Percentiles rank a stretch among this genome's conserved stretches.
Conservation (phyloP, 208 protist species). For the Eutreptiella sp. region DNA sequence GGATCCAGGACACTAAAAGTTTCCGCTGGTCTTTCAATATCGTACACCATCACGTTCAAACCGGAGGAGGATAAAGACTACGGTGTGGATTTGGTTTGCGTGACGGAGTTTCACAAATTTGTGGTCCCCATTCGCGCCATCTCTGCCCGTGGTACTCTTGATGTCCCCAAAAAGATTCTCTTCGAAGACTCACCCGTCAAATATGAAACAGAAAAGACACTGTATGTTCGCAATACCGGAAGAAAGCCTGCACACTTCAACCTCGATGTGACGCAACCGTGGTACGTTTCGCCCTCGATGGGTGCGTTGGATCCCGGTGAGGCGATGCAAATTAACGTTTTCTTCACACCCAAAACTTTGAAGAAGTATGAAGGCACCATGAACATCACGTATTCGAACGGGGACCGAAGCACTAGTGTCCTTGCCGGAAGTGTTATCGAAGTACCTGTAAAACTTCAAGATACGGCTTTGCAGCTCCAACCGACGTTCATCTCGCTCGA, state of each 20-base stretch:
- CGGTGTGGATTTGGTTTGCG: constrained; percentile 60
- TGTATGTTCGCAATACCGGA: constrained; percentile 82
- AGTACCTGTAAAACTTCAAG: constrained; percentile 61
- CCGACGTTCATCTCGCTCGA: constrained; percentile 80
- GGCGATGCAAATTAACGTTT: constrained; percentile 62
- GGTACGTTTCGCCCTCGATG: constrained; percentile 50
- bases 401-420: constrained; percentile 50
- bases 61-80: constrained; percentile 70
- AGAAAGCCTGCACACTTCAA: constrained; percentile 54
- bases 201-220: constrained; percentile 44
- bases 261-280: constrained; percentile 31
- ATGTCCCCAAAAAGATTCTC: constrained; percentile 59
- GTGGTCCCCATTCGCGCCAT: constrained; percentile 70
- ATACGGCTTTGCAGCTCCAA: constrained; percentile 48
- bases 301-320: constrained; percentile 51
- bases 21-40: constrained; percentile 73
- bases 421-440: constrained; percentile 56
- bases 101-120: constrained; percentile 75
- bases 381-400: constrained; percentile 43
- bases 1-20: constrained; percentile 60
- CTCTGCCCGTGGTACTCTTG: constrained; percentile 64
- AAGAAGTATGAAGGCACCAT: constrained; percentile 44
- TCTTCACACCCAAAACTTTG: constrained; percentile 45
- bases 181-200: constrained; percentile 66
- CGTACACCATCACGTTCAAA: constrained; percentile 70